phyloP scores from a whole-genome alignment of 305 asterid genomes.

The Ajuga reptans region DNA sequence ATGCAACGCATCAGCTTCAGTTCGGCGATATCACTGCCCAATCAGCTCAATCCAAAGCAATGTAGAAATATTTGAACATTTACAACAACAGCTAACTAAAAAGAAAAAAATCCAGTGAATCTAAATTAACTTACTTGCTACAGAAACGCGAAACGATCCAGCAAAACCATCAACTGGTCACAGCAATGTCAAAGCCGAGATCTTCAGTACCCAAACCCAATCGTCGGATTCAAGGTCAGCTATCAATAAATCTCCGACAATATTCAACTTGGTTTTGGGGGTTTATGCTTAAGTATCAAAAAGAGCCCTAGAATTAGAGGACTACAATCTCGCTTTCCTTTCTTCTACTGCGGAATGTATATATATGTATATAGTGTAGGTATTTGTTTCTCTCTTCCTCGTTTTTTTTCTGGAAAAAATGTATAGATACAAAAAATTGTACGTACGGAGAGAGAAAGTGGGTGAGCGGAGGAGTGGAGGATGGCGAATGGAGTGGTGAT shows the following conservation, averaged over 20 bases:
- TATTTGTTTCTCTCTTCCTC: background rate
- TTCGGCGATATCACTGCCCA: background rate
- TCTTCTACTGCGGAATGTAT: slow-evolving; percentile 1
- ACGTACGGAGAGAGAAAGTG: slow-evolving; percentile 34
- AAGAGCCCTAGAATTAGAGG: slow-evolving; percentile 14
- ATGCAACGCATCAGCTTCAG: slow-evolving; percentile 17
- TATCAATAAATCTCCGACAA: background rate
- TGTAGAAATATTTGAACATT: background rate
- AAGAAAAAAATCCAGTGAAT: slow-evolving; percentile 10
- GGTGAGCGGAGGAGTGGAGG: slow-evolving; percentile 23
- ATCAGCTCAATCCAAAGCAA: slow-evolving; percentile 27
- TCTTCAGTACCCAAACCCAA: slow-evolving; percentile 41
- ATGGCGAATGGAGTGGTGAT: slow-evolving; percentile 26
- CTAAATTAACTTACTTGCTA: background rate
- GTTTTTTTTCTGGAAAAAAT: background rate
- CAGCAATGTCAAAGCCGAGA: slow-evolving; percentile 40
- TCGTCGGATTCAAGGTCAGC: slow-evolving; percentile 32
- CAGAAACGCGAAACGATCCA: slow-evolving; percentile 25
- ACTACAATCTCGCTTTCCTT: slow-evolving; percentile 2
- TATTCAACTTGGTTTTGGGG: background rate
- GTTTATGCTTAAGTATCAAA: background rate
- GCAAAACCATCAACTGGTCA: slow-evolving; percentile 28
- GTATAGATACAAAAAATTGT: slow-evolving; percentile 9
- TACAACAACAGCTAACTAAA: slow-evolving; percentile 15
- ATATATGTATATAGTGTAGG: background rate